Conservation (phyloP, 805 yeast species). For the Pichia occidentalis region DNA sequence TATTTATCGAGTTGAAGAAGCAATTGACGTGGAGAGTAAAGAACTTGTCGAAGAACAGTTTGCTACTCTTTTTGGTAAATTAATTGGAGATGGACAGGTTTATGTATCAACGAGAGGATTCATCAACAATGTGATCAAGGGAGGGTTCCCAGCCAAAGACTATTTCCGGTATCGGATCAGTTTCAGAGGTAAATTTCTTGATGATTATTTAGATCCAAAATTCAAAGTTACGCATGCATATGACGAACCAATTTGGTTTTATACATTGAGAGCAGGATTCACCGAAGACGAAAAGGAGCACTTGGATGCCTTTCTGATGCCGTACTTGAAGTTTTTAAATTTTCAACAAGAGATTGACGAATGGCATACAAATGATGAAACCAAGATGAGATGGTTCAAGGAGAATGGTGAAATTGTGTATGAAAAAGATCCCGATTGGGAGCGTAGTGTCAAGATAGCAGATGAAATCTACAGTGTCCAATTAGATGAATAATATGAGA, state of each 20-base stretch:
- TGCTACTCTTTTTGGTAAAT: constrained; percentile 28
- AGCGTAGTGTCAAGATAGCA: constrained; percentile 33
- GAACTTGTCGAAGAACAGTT: constrained; percentile 12
- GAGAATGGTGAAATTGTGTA: constrained; percentile 27
- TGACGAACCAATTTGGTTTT: constrained; percentile 34
- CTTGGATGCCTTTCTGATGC: constrained; percentile 25
- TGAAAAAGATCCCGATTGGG: constrained; percentile 31
- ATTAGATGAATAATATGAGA: background rate
- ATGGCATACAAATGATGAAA: constrained; percentile 28
- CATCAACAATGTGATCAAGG: constrained; percentile 25
- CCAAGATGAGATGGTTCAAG: constrained; percentile 25
- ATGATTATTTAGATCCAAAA: constrained; percentile 18
- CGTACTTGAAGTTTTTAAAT: constrained; percentile 27
- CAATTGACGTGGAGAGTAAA: constrained; percentile 11
- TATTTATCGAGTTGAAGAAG: constrained; percentile 15
- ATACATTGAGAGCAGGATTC: constrained; percentile 23
- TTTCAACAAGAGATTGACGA: constrained; percentile 21
- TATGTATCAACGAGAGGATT: constrained; percentile 34
- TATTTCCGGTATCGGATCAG: constrained; percentile 29
- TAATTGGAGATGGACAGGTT: constrained; percentile 35
- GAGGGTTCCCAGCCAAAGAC: constrained; percentile 25
- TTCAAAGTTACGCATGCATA: constrained; percentile 33
- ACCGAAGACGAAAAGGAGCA: constrained; percentile 23
- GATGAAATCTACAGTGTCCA: constrained; percentile 19
- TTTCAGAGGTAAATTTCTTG: constrained; percentile 23